phyloP scores from a whole-genome alignment of 2,329 filamentous ascomycete genomes.

The Fusarium robinianum region DNA sequence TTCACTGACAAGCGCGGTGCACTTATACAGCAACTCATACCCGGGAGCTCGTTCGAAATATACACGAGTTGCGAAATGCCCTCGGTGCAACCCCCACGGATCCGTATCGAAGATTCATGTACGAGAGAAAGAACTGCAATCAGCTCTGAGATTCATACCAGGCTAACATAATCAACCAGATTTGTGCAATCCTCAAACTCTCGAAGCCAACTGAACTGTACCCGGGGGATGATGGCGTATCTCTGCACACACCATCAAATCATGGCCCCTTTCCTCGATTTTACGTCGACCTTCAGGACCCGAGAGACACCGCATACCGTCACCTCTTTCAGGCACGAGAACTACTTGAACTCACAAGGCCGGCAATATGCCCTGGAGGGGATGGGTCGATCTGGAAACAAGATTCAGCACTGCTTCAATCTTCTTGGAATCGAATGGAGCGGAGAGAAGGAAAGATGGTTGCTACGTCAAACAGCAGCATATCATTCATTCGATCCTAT shows the following conservation, averaged over 20 bases:
- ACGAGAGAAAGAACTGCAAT: background rate
- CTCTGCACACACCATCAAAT: conserved; percentile 10
- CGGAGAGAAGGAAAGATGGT: background rate
- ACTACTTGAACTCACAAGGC: background rate
- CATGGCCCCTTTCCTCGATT: conserved; percentile 11
- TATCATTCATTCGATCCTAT: conserved; percentile 8
- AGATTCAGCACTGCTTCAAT: conserved; percentile 13
- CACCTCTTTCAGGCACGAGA: conserved; percentile 8
- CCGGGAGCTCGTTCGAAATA: background rate
- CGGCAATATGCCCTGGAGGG: background rate
- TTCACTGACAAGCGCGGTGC: background rate
- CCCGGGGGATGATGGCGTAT: conserved; percentile 2
- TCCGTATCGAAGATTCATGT: conserved; percentile 11
- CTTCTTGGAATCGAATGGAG: conserved; percentile 3
- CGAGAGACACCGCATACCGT: conserved; percentile 6
- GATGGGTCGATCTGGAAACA: conserved; percentile 6
- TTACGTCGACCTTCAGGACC: conserved; percentile 2
- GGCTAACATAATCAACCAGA: background rate
- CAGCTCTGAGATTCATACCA: background rate
- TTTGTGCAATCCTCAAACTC: conserved; percentile 3
- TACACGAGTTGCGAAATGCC: background rate
- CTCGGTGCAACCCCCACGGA: background rate
- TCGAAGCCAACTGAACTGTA: conserved; percentile 1
- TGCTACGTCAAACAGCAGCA: conserved; percentile 5
- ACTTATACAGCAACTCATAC: background rate